These are phyloP conservation scores for Candida anutae DNA, from an alignment of 1,139 yeast species.

Conservation along the genomic window DNA sequence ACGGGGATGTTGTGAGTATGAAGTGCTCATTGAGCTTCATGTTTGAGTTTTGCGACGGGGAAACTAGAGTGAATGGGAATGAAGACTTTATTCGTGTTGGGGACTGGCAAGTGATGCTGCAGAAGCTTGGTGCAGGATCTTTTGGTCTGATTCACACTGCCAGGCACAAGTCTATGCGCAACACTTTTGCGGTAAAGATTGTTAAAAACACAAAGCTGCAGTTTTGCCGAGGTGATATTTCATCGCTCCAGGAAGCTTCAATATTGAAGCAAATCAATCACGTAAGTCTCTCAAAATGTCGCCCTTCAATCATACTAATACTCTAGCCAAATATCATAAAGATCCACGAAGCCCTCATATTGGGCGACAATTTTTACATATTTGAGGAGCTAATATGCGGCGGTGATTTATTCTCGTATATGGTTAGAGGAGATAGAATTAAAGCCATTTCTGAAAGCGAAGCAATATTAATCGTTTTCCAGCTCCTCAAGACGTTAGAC, in stretches of 20 bases:
- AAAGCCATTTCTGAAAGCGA: slow-evolving; percentile 46
- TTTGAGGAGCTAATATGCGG: slow-evolving; percentile 43
- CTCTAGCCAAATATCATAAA: slow-evolving; percentile 42
- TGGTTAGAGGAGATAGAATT: slow-evolving; percentile 35
- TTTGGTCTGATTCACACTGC: neutral
- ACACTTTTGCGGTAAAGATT: neutral
- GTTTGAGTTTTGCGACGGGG: no score
- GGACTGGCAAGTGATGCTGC: no score
- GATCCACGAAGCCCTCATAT: slow-evolving; percentile 32
- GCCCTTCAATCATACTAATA: neutral
- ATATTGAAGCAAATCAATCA: neutral
- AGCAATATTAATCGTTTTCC: slow-evolving; percentile 45
- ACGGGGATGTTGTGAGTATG: no score
- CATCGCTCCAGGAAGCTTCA: neutral
- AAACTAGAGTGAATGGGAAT: no score
- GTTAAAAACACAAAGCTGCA: neutral
- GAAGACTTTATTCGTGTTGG: neutral
- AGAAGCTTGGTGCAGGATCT: neutral
- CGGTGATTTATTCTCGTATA: slow-evolving; percentile 59
- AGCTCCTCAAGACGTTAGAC: slow-evolving; percentile 44
- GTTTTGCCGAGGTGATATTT: no score
- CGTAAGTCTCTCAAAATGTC: neutral
- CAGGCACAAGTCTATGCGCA: neutral
- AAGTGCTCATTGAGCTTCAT: no score
- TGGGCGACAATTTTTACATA: slow-evolving; percentile 31